Evolutionary conservation across 2,329 filamentous ascomycete genomes (phyloP).

Genomic region (Penicillium sp.): DNA sequence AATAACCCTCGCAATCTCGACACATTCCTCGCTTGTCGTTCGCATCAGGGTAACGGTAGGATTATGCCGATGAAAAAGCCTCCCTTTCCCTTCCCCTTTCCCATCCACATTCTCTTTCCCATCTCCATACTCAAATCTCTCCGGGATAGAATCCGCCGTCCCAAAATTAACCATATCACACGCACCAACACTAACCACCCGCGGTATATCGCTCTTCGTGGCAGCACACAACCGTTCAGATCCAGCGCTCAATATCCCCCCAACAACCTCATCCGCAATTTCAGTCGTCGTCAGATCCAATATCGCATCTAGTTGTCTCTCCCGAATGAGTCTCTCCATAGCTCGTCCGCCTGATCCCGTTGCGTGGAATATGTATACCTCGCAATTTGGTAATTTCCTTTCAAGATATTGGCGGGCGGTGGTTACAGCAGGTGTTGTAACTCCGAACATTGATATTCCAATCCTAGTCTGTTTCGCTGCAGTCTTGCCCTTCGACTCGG

Average conservation of each 20-base stretch:
- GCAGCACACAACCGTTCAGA: conserved; percentile 62
- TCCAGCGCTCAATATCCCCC: conserved; percentile 66
- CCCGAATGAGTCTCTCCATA: conserved; percentile 67
- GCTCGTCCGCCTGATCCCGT: conserved; percentile 70
- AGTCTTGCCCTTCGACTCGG: conserved; percentile 41
- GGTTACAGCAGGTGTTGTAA: conserved; percentile 70
- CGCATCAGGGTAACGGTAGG: conserved; percentile 69
- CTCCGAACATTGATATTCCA: conserved; percentile 75
- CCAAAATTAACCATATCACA: conserved; percentile 70
- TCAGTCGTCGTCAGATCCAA: conserved; percentile 75
- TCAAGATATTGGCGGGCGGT: conserved; percentile 58
- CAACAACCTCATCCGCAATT: conserved; percentile 66
- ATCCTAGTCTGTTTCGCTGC: conserved; percentile 49
- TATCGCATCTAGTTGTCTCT: conserved; percentile 65
- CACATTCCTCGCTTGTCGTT: conserved; percentile 62
- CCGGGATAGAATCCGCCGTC: conserved; percentile 57
- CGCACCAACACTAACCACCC: conserved; percentile 59
- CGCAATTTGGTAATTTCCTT: conserved; percentile 47
- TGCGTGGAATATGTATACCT: conserved; percentile 71
- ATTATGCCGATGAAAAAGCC: conserved; percentile 66
- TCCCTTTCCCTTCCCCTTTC: too few relatives aligned
- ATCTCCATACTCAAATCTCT: conserved; percentile 11
- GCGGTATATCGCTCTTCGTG: conserved; percentile 61
- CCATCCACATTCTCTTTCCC: too few relatives aligned
- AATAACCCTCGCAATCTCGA: conserved; percentile 60